Evolutionary conservation across 768 basidiomycete genomes (phyloP).

Genomic region (Pleurotus eryngii): DNA sequence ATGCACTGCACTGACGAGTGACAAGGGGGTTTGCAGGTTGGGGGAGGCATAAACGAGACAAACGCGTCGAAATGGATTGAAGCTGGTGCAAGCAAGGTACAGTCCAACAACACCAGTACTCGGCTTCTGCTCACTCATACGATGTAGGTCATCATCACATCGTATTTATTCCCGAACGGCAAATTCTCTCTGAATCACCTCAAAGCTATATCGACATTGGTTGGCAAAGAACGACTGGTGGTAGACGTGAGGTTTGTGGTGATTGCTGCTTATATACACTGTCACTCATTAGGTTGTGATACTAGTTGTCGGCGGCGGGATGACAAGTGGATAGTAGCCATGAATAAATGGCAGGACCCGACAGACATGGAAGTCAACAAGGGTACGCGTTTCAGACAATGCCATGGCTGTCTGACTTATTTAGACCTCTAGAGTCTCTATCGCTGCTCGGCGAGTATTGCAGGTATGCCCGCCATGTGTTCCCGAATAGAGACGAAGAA

Average conservation of each 20-base stretch:
- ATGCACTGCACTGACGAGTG: conserved; percentile 5
- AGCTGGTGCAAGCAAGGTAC: conserved; percentile 84
- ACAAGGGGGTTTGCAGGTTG: conserved; percentile 80
- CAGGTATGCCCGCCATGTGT: conserved; percentile 44
- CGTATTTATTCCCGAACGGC: conserved; percentile 85
- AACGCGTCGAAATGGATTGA: conserved; percentile 87
- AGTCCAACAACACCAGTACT: not conserved
- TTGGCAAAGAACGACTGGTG: conserved; percentile 86
- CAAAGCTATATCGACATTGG: conserved; percentile 49
- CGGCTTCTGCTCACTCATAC: not conserved
- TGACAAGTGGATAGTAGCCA: conserved; percentile 87
- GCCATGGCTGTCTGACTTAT: too few relatives aligned
- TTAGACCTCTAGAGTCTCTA: conserved; percentile 58
- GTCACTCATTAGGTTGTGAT: not conserved
- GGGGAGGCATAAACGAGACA: conserved; percentile 82
- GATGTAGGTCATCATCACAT: conserved; percentile 91
- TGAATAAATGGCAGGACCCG: conserved; percentile 98
- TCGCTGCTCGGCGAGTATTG: conserved; percentile 76
- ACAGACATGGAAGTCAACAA: conserved; percentile 90
- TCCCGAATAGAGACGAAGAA: not conserved
- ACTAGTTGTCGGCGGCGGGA: conserved; percentile 79
- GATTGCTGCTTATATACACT: not conserved
- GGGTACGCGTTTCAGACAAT: conserved; percentile 40
- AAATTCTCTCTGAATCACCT: conserved; percentile 77
- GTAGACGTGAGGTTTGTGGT: conserved; percentile 84